These are phyloP conservation scores for Thermochaetoides dissita DNA, from an alignment of 2,329 filamentous ascomycete genomes.

Conservation along the genomic window DNA sequence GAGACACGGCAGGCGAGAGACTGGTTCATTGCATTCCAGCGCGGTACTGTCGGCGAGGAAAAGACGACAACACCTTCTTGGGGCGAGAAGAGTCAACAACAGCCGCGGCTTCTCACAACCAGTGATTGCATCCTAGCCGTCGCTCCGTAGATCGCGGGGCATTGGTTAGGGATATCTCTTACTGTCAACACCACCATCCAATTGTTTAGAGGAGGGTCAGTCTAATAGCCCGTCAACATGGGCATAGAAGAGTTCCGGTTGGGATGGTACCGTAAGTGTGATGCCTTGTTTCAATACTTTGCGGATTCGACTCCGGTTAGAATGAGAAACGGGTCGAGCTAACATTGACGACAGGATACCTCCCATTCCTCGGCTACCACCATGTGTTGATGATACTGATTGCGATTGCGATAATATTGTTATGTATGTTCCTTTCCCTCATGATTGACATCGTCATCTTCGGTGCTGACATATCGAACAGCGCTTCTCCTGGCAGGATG, in stretches of 20 bases:
- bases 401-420: conserved; percentile 78
- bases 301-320: too few species aligned
- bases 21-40: conserved; percentile 7
- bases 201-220: not conserved
- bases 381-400: conserved; percentile 97
- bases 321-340: not conserved
- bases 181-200: too few species aligned
- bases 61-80: not conserved
- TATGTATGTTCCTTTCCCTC: conserved; percentile 53
- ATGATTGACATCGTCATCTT: not conserved
- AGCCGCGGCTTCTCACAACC: not conserved
- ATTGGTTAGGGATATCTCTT: conserved; percentile 13
- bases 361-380: conserved; percentile 59
- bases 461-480: conserved; percentile 23
- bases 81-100: not conserved
- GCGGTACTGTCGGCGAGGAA: not conserved
- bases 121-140: conserved; percentile 10
- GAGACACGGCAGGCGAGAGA: conserved; percentile 2
- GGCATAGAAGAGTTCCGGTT: conserved; percentile 26
- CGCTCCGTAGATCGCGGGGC: conserved; percentile 15
- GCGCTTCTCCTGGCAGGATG: conserved; percentile 88
- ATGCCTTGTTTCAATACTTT: not conserved
- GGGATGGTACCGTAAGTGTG: conserved; percentile 35
- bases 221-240: conserved; percentile 13
- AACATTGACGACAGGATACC: conserved; percentile 32